Evolutionary conservation across 2,329 filamentous ascomycete genomes (phyloP).

Genomic region (Phialocephala sp.): DNA sequence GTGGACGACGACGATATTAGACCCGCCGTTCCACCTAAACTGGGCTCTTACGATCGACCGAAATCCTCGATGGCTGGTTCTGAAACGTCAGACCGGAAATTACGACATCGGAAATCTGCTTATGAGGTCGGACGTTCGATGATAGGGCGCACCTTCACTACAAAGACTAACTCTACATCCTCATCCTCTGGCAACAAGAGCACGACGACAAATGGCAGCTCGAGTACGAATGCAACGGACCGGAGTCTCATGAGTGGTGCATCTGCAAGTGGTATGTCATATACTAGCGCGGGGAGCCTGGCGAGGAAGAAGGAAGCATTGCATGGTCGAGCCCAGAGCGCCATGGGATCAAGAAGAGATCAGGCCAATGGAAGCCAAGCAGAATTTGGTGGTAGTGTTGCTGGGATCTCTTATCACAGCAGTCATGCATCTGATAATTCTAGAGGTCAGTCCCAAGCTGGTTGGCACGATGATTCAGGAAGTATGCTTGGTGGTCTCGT

Average conservation of each 20-base stretch:
- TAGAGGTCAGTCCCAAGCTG: conserved; percentile 68
- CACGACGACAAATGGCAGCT: conserved; percentile 66
- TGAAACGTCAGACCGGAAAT: conserved; percentile 49
- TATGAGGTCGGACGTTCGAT: conserved; percentile 75
- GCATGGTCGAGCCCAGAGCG: conserved; percentile 65
- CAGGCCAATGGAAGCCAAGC: conserved; percentile 38
- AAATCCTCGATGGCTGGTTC: conserved; percentile 62
- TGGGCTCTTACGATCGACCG: conserved; percentile 55
- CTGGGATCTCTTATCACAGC: conserved; percentile 87
- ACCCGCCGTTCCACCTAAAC: conserved; percentile 53
- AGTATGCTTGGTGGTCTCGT: conserved; percentile 79
- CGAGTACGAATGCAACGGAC: conserved; percentile 77
- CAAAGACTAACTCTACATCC: conserved; percentile 83
- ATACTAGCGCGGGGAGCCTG: conserved; percentile 92
- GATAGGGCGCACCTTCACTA: conserved; percentile 82
- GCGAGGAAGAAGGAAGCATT: conserved; percentile 69
- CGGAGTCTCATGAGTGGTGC: conserved; percentile 92
- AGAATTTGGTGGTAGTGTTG: conserved; percentile 64
- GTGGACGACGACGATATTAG: conserved; percentile 30
- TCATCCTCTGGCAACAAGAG: conserved; percentile 76
- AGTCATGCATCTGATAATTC: conserved; percentile 68
- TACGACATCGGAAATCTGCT: conserved; percentile 73
- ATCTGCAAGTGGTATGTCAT: conserved; percentile 89
- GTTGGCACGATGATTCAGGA: conserved; percentile 66
- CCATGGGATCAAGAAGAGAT: conserved; percentile 63